Percentiles rank a stretch among this genome's conserved stretches.
These are phyloP conservation scores for Epichloe coenophiala DNA, from an alignment of 2,329 filamentous ascomycete genomes.

Conservation along the genomic window DNA sequence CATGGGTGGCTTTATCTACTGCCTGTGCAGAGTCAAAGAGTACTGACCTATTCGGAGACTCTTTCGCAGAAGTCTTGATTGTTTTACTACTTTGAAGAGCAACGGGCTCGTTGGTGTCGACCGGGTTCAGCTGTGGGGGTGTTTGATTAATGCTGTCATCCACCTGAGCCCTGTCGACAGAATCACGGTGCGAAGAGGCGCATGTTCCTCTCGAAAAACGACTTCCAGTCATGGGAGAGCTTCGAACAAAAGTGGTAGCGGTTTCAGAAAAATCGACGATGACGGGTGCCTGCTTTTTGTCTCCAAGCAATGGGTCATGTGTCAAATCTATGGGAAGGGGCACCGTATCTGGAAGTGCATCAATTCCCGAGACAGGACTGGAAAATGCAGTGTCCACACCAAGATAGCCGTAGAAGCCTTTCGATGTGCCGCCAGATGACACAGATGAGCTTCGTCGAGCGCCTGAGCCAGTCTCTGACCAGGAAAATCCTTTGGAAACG, in stretches of 20 bases:
- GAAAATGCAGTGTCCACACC: constrained; percentile 14
- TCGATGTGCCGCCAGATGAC: constrained; percentile 5
- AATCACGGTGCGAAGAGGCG: constrained; percentile 2
- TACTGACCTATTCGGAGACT: too few relatives aligned
- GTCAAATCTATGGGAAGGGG: constrained; percentile 11
- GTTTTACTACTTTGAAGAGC: not conserved
- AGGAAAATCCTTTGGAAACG: constrained; percentile 9
- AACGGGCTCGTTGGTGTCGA: not conserved
- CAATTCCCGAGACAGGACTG: constrained; percentile 12
- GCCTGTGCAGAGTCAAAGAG: not conserved
- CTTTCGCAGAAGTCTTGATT: not conserved
- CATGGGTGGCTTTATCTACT: not conserved
- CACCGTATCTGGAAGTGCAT: constrained; percentile 18
- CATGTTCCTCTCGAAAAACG: constrained; percentile 3
- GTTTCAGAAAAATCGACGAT: constrained; percentile 22
- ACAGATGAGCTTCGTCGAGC: constrained; percentile 19
- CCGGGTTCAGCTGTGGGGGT: not conserved
- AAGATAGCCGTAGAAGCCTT: constrained; percentile 13
- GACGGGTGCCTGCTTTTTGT: not conserved
- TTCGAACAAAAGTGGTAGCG: constrained; percentile 19
- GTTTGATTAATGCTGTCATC: not conserved
- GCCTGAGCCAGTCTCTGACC: constrained; percentile 17
- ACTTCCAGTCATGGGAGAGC: constrained; percentile 13
- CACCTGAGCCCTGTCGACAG: not conserved
- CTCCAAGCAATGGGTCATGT: not conserved